Base-by-base conservation (phyloP, 768 basidiomycete species). In the Tricholoma flavovirens region DNA sequence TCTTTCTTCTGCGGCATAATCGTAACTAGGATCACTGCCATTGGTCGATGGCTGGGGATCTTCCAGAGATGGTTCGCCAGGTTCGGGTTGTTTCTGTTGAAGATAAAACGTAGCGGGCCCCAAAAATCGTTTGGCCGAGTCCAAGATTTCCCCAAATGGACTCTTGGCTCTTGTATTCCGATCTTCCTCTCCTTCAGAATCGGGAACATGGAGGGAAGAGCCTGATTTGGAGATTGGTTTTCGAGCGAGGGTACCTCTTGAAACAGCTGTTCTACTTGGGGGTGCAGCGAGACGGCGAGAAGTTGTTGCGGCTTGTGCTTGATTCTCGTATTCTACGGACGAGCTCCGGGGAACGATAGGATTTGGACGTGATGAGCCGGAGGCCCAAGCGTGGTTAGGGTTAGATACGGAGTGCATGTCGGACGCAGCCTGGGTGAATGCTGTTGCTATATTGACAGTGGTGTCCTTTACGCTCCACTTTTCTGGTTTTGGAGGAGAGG, bases 361-460 rank as follows among this genome's bases (percentile, higher is more conserved):
- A 54, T 75, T 72, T 10, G 74, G 75, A 51, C 77, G 72, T 14
- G 76, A 76, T n/a, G 79, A 74, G 46, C 79, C 76, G 2, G 87
- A 85, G 2, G 83, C 83, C 89, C 87, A 89, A 0, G 84, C 70
- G 52, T 73, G 73, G 67, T 88, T 87, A 26, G 83, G 82, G 61
- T 79, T 82, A 62, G 67, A 71, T 30, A 73, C 59, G 46, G 72
- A 66, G 40, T 60, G 62, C 75, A 81, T 80, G 56, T 76, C 73
- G 67, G 72, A 74, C 19, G 80, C 87, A 17, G 91, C 92, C 68
- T 86, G 83, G 61, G 77, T 74, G 65, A 94, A 88, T 29, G 91
- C 92, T 63, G 82, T 81, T 9, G 90, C 92, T 64, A 92, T 86
- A 70, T 90, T 88, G 51, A 93, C 92, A 17, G 90, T 86, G 45